These are phyloP conservation scores for Inonotus obliquus DNA, from an alignment of 1,284 basidiomycete genomes.

Conservation along the genomic window DNA sequence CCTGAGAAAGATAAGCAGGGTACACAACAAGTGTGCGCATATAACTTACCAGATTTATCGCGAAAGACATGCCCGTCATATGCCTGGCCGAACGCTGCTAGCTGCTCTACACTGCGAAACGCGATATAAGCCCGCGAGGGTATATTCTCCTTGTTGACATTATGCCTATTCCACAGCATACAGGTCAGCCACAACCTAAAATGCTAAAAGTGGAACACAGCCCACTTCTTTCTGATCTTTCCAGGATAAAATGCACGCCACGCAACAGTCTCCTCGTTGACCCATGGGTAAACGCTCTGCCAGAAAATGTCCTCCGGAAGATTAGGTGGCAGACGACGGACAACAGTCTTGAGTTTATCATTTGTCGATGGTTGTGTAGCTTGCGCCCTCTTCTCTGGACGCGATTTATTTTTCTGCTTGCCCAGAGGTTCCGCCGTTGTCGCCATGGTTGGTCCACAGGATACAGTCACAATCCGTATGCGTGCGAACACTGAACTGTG, in stretches of 20 bases:
- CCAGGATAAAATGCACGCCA: constrained; percentile 71
- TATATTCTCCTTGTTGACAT: constrained; percentile 65
- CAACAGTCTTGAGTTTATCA: constrained; percentile 82
- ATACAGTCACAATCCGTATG: no score
- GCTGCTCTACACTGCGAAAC: constrained; percentile 70
- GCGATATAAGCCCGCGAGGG: constrained; percentile 90
- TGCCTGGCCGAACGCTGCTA: constrained; percentile 75
- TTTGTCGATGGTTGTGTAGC: constrained; percentile 13
- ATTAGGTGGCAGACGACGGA: constrained; percentile 87
- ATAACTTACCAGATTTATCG: constrained; percentile 77
- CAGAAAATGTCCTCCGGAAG: constrained; percentile 92
- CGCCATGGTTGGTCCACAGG: neutral
- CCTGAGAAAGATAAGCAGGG: constrained; percentile 42
- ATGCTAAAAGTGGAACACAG: constrained; percentile 15
- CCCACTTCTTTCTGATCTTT: constrained; percentile 69
- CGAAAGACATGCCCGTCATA: constrained; percentile 93
- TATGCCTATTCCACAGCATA: constrained; percentile 39
- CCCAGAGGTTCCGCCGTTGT: neutral
- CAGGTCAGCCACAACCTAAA: neutral
- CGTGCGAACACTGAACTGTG: no score
- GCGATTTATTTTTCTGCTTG: constrained; percentile 3
- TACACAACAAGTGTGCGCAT: neutral
- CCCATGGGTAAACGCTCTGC: constrained; percentile 84
- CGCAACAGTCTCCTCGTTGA: constrained; percentile 63
- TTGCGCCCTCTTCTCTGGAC: constrained; percentile 6